Base-by-base conservation (phyloP, 371 early-diverging fungal species). In the Chytridium lagenaria region DNA sequence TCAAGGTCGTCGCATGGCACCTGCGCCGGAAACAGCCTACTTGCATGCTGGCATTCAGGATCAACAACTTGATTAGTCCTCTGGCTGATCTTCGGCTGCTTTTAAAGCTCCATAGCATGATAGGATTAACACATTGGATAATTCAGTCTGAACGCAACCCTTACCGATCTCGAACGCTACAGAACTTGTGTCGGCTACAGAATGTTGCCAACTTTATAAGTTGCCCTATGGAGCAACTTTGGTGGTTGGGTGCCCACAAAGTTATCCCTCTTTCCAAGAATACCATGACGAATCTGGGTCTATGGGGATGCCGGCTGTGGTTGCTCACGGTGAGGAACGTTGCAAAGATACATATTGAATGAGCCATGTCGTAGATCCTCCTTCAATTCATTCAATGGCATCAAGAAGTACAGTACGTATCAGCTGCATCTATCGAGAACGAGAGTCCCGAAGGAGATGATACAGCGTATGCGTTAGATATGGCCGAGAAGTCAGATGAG, bases 261-360 rank as follows among this genome's bases (percentile, higher is more conserved):
- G 26, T 52, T 26, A 26, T 52, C 23, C 55, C 26, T 23, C 5
- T 52, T 5, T 52, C 55, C 5, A 52, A 52, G 26, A 23, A 52
- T 7, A 52, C n/a, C 16, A 12, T 52, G 26, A 52, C 7, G 26
- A 26, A 5, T 5, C 26, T 52, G 26, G 55, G 55, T 12, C 26
- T 52, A 5, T 52, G 55, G 55, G 55, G 55, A 52, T 52, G 55
- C 23, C 55, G 55, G 23, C 26, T 52, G 5, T 52, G 55, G 55
- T 23, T 52, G 5, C 5, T 26, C 5, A n/a, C 55, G 55, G 55
- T 52, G 55, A n/a, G n/a, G n/a, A n/a, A n/a, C 12, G 55, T 52
- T 22, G 55, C 5, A 44, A 44, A 19, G 5, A 26, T 52, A n/a
- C 55, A 7, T 22, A n/a, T 26, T n/a, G n/a, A n/a, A 12, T 26